Percentiles rank a stretch among this genome's conserved stretches.
phyloP scores from a whole-genome alignment of 129 eudicot genomes.

The Tanacetum coccineum region DNA sequence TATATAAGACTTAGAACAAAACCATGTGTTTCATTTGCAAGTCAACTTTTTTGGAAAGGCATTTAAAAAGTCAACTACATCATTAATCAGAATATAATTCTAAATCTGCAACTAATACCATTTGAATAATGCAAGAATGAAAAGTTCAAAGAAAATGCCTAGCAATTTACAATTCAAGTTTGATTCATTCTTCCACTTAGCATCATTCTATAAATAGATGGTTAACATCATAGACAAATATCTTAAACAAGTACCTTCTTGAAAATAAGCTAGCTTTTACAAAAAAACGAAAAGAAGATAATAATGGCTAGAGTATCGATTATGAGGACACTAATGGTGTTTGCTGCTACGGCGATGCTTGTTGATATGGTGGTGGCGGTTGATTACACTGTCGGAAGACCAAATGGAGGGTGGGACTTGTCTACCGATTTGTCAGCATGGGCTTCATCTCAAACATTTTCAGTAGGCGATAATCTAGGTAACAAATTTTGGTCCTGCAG shows the following conservation, averaged over 20 bases:
- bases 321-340: constrained; percentile 33
- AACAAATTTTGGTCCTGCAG: not conserved
- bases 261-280: constrained; percentile 14
- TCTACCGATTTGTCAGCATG: constrained; percentile 39
- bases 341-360: constrained; percentile 39
- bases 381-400: constrained; percentile 56
- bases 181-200: not conserved
- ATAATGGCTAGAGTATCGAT: constrained; percentile 30
- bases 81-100: not conserved
- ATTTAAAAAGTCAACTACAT: not conserved
- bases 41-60: too few species aligned
- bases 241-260: constrained; percentile 15
- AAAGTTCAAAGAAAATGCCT: constrained; percentile 23
- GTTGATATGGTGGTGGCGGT: constrained; percentile 37
- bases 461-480: constrained; percentile 63
- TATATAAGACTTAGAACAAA: too few species aligned
- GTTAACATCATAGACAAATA: not conserved
- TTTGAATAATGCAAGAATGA: constrained; percentile 33
- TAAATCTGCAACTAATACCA: constrained; percentile 23
- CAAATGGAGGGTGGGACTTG: constrained; percentile 57
- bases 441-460: constrained; percentile 52
- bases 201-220: constrained; percentile 20
- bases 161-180: constrained; percentile 20
- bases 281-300: not conserved
- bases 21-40: too few species aligned